phyloP scores from a whole-genome alignment of 2,329 filamentous ascomycete genomes.

The Sclerotinia minor region DNA sequence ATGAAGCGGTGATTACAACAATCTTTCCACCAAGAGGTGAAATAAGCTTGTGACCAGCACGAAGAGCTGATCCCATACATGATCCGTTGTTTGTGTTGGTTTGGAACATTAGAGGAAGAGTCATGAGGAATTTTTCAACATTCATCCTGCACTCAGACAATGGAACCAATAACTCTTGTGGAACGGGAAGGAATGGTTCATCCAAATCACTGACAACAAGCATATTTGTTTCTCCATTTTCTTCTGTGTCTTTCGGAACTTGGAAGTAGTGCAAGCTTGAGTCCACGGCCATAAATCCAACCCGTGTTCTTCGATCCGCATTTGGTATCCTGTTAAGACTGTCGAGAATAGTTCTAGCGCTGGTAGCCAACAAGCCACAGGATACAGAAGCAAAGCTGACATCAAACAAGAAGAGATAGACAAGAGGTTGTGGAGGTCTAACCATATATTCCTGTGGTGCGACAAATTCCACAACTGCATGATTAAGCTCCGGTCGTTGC shows the following conservation, averaged over 20 bases:
- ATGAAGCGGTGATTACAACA: slow-evolving; percentile 81
- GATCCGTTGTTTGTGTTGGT: slow-evolving; percentile 86
- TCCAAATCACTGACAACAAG: slow-evolving; percentile 92
- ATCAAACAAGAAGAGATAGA: slow-evolving; percentile 94
- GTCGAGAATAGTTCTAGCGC: slow-evolving; percentile 89
- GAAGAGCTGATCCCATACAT: slow-evolving; percentile 92
- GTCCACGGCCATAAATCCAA: slow-evolving; percentile 95
- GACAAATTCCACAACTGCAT: slow-evolving; percentile 96
- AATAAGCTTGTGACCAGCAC: slow-evolving; percentile 93
- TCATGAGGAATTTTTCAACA: slow-evolving; percentile 86
- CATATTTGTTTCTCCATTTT: slow-evolving; percentile 84
- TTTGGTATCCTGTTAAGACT: slow-evolving; percentile 98
- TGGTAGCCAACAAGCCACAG: slow-evolving; percentile 87
- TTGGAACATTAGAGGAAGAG: slow-evolving; percentile 95
- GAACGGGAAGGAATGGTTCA: slow-evolving; percentile 93
- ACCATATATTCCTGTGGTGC: slow-evolving; percentile 99
- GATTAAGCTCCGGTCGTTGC: slow-evolving; percentile 89
- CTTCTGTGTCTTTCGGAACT: slow-evolving; percentile 83
- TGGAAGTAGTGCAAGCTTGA: slow-evolving; percentile 95
- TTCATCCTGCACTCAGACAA: slow-evolving; percentile 85
- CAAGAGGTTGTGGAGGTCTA: slow-evolving; percentile 88
- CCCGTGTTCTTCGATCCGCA: slow-evolving; percentile 83
- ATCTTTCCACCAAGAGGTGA: slow-evolving; percentile 94
- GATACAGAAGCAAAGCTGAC: slow-evolving; percentile 90
- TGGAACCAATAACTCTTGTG: slow-evolving; percentile 86